Conservation (phyloP, 2,329 filamentous ascomycete genomes). For the Chaetomium globosum region DNA sequence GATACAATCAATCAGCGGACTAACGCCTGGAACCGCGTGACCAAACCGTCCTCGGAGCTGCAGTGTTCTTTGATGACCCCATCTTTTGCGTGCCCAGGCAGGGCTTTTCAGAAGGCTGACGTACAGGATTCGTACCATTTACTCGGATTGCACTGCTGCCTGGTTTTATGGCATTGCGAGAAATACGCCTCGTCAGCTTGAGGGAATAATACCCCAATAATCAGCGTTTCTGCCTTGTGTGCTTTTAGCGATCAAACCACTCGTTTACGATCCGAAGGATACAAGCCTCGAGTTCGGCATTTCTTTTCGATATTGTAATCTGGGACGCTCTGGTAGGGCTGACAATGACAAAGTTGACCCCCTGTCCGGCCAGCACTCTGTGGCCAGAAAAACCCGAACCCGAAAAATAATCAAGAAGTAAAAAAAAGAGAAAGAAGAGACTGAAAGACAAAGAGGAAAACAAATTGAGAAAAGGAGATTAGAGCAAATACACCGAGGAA, state of each 20-base stretch:
- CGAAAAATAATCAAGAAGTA: no score
- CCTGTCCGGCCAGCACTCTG: neutral
- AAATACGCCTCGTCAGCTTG: neutral
- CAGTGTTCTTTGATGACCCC: neutral
- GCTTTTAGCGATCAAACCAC: neutral
- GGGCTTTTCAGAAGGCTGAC: conserved; percentile 9
- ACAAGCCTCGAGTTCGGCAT: neutral
- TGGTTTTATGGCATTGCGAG: neutral
- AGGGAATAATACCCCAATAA: neutral
- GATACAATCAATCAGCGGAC: neutral
- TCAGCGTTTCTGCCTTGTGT: neutral
- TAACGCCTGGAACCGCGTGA: neutral
- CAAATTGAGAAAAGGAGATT: no score
- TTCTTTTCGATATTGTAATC: neutral
- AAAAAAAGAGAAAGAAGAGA: no score
- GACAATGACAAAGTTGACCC: conserved; percentile 6
- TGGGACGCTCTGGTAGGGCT: conserved; percentile 11
- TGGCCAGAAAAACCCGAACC: no score
- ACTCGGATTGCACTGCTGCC: conserved; percentile 3
- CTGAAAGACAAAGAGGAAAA: no score
- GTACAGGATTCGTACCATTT: neutral
- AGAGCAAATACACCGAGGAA: no score
- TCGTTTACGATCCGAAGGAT: neutral
- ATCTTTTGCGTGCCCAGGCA: neutral
- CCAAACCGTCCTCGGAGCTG: neutral